These are phyloP conservation scores for Xylaria curta DNA, from an alignment of 495 filamentous ascomycete genomes.

Conservation along the genomic window DNA sequence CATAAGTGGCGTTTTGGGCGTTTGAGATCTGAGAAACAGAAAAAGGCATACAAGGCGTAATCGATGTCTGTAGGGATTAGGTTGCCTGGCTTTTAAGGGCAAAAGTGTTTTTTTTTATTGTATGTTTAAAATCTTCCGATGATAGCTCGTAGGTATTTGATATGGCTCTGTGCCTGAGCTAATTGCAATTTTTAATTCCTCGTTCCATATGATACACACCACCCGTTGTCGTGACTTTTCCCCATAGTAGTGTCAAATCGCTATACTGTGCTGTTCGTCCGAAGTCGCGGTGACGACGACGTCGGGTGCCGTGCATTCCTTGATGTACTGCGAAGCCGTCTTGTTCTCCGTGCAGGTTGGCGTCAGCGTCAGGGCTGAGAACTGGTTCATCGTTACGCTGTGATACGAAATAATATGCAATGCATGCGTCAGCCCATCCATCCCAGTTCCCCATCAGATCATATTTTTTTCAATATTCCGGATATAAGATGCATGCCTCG, in stretches of 20 bases:
- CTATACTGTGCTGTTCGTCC: neutral
- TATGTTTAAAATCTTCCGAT: neutral
- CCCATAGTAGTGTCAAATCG: neutral
- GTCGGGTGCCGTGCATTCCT: constrained; percentile 32
- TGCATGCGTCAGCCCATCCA: neutral
- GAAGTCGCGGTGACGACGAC: constrained; percentile 10
- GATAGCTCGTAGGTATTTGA: constrained; percentile 1
- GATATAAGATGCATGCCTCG: neutral
- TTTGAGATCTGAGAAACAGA: constrained; percentile 9
- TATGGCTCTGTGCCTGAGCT: neutral
- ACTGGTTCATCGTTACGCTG: constrained; percentile 27
- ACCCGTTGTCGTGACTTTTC: neutral
- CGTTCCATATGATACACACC: neutral
- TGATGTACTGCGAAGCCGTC: constrained; percentile 28
- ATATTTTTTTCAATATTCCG: neutral
- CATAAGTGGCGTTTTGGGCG: constrained; percentile 23
- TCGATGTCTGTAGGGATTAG: constrained; percentile 18
- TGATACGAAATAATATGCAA: neutral
- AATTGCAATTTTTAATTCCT: neutral
- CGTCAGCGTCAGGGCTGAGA: constrained; percentile 29
- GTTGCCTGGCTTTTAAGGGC: neutral
- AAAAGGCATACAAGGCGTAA: constrained; percentile 25
- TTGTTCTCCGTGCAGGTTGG: constrained; percentile 32
- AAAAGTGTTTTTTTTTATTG: constrained; percentile 1
- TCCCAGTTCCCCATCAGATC: neutral